A percentile compares a stretch with the other conserved stretches of the same genome.
These are phyloP conservation scores for Trifolium subterraneum DNA, from an alignment of 306 rosid species.

Conservation along the genomic window DNA sequence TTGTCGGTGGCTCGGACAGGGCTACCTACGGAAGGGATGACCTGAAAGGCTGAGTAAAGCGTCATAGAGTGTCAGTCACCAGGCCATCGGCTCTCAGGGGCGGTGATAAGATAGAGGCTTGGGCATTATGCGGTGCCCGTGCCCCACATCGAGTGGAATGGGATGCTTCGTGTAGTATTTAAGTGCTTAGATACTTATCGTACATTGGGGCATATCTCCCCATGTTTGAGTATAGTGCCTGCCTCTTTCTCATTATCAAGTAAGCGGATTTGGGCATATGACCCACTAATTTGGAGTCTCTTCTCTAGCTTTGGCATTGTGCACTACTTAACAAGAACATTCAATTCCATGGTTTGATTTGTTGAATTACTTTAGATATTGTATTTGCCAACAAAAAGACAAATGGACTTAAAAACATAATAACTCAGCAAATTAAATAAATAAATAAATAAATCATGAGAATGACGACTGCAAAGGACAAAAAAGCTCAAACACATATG, in stretches of 20 bases:
- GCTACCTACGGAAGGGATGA: neutral
- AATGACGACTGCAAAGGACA: slow-evolving; percentile 11
- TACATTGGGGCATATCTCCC: neutral
- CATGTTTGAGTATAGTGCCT: neutral
- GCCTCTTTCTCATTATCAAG: neutral
- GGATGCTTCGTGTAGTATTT: neutral
- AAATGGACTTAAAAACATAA: neutral
- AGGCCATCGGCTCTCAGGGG: neutral
- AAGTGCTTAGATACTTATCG: neutral
- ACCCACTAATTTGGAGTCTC: neutral
- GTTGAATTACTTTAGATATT: slow-evolving; percentile 15
- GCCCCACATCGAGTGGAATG: neutral
- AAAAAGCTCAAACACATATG: slow-evolving; percentile 6
- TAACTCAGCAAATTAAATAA: neutral
- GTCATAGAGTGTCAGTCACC: neutral
- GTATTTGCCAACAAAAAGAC: neutral
- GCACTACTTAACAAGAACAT: neutral
- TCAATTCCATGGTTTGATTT: slow-evolving; percentile 1
- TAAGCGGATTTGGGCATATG: slow-evolving; percentile 1
- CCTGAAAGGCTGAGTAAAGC: neutral
- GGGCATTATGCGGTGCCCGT: neutral
- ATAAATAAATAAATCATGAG: neutral
- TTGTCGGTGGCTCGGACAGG: neutral
- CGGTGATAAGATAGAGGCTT: neutral
- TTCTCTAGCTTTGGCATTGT: neutral